Evolutionary conservation across 1,139 yeast species (phyloP).

Genomic region (Taphrina deformans): DNA sequence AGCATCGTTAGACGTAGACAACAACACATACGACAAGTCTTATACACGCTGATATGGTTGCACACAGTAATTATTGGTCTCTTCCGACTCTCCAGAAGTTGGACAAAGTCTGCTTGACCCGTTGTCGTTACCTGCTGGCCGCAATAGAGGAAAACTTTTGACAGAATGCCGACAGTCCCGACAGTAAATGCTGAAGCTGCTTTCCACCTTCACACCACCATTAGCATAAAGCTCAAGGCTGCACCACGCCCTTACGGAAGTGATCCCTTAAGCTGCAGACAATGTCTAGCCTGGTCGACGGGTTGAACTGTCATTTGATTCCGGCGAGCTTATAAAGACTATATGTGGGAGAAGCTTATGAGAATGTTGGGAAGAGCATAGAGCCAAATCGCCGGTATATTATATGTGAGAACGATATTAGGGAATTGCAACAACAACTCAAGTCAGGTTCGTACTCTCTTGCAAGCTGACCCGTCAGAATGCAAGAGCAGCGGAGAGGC

Average conservation of each 20-base stretch:
- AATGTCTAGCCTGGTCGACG: slow-evolving; percentile 12
- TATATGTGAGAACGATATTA: too few species aligned
- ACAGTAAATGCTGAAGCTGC: slow-evolving; percentile 27
- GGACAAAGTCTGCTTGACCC: slow-evolving; percentile 16
- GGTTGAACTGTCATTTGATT: slow-evolving; percentile 17
- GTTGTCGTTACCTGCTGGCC: slow-evolving; percentile 13
- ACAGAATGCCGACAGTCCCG: slow-evolving; percentile 29
- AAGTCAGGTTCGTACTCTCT: too few species aligned
- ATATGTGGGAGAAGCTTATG: too few species aligned
- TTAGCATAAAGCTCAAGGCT: background rate
- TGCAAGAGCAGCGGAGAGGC: too few species aligned
- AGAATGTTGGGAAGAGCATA: too few species aligned
- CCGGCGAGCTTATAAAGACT: too few species aligned
- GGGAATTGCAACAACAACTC: too few species aligned
- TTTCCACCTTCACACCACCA: slow-evolving; percentile 8
- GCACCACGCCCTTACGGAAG: background rate
- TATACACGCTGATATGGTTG: slow-evolving; percentile 83
- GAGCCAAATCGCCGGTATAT: too few species aligned
- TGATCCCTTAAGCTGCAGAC: slow-evolving; percentile 27
- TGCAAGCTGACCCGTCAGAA: too few species aligned
- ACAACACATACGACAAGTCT: background rate
- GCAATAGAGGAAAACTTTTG: slow-evolving; percentile 26
- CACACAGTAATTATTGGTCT: slow-evolving; percentile 55
- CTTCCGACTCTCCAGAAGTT: slow-evolving; percentile 59
- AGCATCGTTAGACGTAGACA: background rate